A percentile compares a stretch with the other conserved stretches of the same genome.
phyloP scores from a whole-genome alignment of 2,329 filamentous ascomycete genomes.

The Pyricularia grisea region DNA sequence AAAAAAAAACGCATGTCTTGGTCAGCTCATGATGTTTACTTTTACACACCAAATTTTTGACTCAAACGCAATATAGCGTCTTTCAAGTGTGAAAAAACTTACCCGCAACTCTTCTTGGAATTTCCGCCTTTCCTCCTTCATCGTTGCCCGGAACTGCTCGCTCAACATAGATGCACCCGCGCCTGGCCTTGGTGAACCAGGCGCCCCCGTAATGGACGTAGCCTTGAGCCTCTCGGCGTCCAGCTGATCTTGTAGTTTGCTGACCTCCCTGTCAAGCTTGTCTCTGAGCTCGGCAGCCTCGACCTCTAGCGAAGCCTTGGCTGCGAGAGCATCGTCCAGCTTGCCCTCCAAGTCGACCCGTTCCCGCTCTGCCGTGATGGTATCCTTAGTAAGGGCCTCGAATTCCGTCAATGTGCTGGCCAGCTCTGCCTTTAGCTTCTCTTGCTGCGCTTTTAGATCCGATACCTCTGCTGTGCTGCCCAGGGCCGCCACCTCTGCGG shows the following conservation, averaged over 20 bases:
- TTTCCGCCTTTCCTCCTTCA: constrained; percentile 47
- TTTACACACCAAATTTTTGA: neutral
- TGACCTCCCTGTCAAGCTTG: constrained; percentile 31
- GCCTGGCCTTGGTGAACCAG: constrained; percentile 27
- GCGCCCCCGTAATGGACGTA: constrained; percentile 17
- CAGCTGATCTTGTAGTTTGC: constrained; percentile 39
- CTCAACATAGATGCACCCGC: constrained; percentile 37
- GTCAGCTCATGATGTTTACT: constrained; percentile 17
- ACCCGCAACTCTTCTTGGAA: constrained; percentile 46
- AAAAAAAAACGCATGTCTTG: neutral
- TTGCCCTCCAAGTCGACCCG: constrained; percentile 34
- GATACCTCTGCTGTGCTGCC: constrained; percentile 38
- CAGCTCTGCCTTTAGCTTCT: constrained; percentile 40
- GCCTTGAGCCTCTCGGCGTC: constrained; percentile 38
- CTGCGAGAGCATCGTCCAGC: constrained; percentile 29
- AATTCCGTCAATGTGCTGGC: constrained; percentile 39
- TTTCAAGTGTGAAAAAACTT: constrained; percentile 13
- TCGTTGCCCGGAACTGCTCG: constrained; percentile 45
- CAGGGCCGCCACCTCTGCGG: constrained; percentile 45
- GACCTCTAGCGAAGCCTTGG: constrained; percentile 24
- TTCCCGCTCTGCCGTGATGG: constrained; percentile 39
- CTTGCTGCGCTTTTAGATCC: constrained; percentile 37
- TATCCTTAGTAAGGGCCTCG: constrained; percentile 43
- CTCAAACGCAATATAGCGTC: neutral
- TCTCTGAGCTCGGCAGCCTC: constrained; percentile 26